Percentiles rank a stretch among this genome's conserved stretches.
Evolutionary conservation across 495 filamentous ascomycete genomes (phyloP).

Genomic region (Penicillium chermesinum): DNA sequence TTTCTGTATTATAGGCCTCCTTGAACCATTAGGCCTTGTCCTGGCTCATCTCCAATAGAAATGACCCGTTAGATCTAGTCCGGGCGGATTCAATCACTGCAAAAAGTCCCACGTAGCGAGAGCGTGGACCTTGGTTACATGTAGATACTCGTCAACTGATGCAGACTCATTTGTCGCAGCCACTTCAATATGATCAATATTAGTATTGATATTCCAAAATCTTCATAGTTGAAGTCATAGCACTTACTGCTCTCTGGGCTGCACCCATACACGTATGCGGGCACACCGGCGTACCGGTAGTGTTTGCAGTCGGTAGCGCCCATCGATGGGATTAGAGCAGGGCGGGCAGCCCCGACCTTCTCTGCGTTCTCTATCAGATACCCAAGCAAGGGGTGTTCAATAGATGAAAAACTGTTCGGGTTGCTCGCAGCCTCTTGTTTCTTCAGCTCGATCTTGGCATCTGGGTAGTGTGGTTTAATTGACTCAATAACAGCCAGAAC

Average conservation of each 20-base stretch:
- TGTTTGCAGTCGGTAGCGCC: conserved; percentile 8
- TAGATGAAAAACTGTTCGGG: conserved; percentile 2
- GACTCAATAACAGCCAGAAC: conserved; percentile 1
- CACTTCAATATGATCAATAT: background rate
- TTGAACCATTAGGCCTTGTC: no score
- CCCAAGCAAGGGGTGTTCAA: conserved; percentile 1
- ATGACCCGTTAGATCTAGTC: no score
- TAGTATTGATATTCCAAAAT: background rate
- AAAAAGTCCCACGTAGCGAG: conserved; percentile 4
- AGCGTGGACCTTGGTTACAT: conserved; percentile 7
- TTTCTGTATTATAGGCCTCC: no score
- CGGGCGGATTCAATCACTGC: background rate
- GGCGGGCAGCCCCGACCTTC: background rate
- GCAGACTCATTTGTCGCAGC: background rate
- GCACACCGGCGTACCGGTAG: conserved; percentile 4
- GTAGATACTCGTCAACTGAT: conserved; percentile 4
- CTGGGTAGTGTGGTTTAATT: background rate
- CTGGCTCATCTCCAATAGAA: no score
- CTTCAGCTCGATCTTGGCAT: conserved; percentile 2
- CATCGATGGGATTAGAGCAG: conserved; percentile 4
- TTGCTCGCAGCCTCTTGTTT: conserved; percentile 9
- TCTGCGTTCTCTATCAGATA: conserved; percentile 2
- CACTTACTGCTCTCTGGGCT: conserved; percentile 7
- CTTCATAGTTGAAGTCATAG: background rate
- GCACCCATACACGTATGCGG: conserved; percentile 6